Conservation (phyloP, 2,329 filamentous ascomycete genomes). For the Colletotrichum sp. region DNA sequence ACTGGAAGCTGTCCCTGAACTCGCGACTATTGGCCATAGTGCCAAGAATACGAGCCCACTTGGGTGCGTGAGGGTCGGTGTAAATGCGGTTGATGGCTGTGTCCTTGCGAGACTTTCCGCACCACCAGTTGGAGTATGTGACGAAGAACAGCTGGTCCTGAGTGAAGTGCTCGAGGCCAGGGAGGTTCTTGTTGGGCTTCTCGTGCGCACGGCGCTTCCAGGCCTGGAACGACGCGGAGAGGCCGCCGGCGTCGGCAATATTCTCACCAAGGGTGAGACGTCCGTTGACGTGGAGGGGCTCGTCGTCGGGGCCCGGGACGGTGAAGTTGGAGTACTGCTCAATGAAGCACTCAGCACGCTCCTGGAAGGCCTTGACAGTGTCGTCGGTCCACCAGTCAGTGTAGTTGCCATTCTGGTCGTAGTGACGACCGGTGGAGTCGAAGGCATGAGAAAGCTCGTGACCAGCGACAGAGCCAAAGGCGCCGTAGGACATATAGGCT, state of each 20-base stretch:
- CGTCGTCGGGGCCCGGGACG: slow-evolving; percentile 59
- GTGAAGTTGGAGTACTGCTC: slow-evolving; percentile 70
- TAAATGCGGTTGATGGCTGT: slow-evolving; percentile 62
- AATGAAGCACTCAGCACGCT: slow-evolving; percentile 68
- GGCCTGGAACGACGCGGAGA: slow-evolving; percentile 66
- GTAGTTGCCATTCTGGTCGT: slow-evolving; percentile 68
- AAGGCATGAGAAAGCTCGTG: slow-evolving; percentile 76
- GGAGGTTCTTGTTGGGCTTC: slow-evolving; percentile 58
- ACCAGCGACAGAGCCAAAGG: slow-evolving; percentile 69
- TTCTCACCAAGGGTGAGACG: slow-evolving; percentile 71
- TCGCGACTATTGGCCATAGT: slow-evolving; percentile 71
- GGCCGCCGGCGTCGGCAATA: slow-evolving; percentile 72
- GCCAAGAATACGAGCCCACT: slow-evolving; percentile 64
- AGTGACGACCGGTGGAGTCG: slow-evolving; percentile 68
- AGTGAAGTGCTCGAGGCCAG: slow-evolving; percentile 65
- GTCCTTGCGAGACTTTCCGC: slow-evolving; percentile 66
- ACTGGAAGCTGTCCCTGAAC: slow-evolving; percentile 72
- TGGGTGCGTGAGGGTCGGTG: slow-evolving; percentile 69
- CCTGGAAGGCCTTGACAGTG: slow-evolving; percentile 62
- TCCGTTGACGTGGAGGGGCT: slow-evolving; percentile 66
- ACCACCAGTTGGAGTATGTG: slow-evolving; percentile 69
- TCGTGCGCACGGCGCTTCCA: slow-evolving; percentile 65
- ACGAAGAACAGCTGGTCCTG: slow-evolving; percentile 76
- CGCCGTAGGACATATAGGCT: slow-evolving; percentile 71
- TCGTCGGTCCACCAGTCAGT: slow-evolving; percentile 70